These are phyloP conservation scores for Oropetium thomaeum DNA, from an alignment of 176 grass and related monocot genomes.

Conservation along the genomic window DNA sequence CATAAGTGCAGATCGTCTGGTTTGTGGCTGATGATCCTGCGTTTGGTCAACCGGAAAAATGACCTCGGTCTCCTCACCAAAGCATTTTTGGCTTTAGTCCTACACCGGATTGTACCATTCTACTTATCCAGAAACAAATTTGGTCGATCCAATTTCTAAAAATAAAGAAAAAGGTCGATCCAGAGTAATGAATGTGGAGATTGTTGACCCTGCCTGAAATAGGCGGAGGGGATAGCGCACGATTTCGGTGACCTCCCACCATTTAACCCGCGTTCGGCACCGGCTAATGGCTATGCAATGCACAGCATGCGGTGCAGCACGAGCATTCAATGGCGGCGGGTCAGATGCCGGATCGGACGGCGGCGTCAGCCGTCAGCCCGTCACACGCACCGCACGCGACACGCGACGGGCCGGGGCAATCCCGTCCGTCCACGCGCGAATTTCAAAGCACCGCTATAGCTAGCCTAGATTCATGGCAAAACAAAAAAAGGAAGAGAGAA, in stretches of 20 bases:
- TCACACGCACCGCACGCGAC: conserved; percentile 17
- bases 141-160: too few relatives aligned
- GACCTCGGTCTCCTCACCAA: too few relatives aligned
- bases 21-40: neutral
- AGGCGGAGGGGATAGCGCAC: neutral
- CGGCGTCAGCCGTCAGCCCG: too few relatives aligned
- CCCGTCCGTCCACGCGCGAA: conserved; percentile 50
- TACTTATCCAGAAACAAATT: neutral
- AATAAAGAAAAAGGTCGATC: too few relatives aligned
- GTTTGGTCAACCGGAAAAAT: neutral
- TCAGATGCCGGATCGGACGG: conserved; percentile 40
- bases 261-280: neutral
- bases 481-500: conserved; percentile 20
- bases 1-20: neutral
- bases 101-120: too few relatives aligned
- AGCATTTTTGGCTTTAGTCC: too few relatives aligned
- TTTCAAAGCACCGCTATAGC: conserved; percentile 34
- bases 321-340: neutral
- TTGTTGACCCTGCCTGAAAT: neutral
- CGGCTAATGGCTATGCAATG: too few relatives aligned
- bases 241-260: conserved; percentile 2
- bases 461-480: conserved; percentile 48
- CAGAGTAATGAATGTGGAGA: neutral
- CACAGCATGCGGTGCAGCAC: neutral
- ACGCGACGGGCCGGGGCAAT: conserved; percentile 48